Percentiles rank a stretch among this genome's conserved stretches.
Evolutionary conservation across 352 stramenopile species (phyloP).

Genomic region (Globisporangium camurandrum): DNA sequence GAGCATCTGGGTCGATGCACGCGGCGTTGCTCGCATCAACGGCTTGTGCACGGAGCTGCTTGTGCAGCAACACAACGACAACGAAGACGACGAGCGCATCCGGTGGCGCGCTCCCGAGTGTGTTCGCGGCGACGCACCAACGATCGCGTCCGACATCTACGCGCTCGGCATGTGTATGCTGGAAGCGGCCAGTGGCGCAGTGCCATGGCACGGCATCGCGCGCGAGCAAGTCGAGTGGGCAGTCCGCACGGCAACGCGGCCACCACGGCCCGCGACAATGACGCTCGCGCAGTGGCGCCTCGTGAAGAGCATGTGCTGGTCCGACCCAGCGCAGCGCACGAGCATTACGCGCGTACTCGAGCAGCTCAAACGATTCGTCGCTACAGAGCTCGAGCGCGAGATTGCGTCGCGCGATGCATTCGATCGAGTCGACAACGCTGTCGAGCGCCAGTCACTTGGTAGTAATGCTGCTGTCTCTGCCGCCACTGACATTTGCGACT

Average conservation of each 20-base stretch:
- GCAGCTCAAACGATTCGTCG: conserved; percentile 3
- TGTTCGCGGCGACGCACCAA: conserved; percentile 7
- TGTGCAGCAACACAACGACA: too few species aligned
- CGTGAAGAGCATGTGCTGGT: conserved; percentile 8
- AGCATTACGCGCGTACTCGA: conserved; percentile 6
- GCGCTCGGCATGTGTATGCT: conserved; percentile 48
- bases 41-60: conserved; percentile 22
- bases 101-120: conserved; percentile 24
- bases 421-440: neutral
- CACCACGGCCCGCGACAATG: neutral
- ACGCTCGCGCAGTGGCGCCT: conserved; percentile 1
- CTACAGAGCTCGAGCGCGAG: neutral
- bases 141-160: conserved; percentile 31
- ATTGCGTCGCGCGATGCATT: neutral
- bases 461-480: too few species aligned
- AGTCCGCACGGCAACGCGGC: neutral
- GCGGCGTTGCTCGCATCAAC: conserved; percentile 19
- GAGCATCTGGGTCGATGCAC: conserved; percentile 23
- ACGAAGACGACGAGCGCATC: conserved; percentile 4
- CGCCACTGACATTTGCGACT: neutral
- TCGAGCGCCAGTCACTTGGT: too few species aligned
- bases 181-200: conserved; percentile 15
- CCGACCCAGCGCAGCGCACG: neutral
- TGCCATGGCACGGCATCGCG: neutral
- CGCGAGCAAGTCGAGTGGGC: neutral